Evolutionary conservation across 2,329 filamentous ascomycete species (phyloP).

Genomic region (Aspergillus tanneri): DNA sequence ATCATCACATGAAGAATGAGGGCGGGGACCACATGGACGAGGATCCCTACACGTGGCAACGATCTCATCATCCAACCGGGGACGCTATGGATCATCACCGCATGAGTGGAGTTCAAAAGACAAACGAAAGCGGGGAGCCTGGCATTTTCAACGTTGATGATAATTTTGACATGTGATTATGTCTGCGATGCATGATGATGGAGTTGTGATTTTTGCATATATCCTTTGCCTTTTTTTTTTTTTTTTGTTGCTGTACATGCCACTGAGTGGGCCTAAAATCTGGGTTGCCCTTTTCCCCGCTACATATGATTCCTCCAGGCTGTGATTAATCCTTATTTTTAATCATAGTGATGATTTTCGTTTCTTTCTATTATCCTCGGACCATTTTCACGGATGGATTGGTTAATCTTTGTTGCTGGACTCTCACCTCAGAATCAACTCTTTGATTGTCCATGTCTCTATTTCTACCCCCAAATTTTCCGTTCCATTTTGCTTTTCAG

Average conservation of each 20-base stretch:
- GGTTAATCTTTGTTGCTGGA: too few species aligned
- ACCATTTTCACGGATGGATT: too few species aligned
- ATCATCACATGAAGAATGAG: conserved; percentile 53
- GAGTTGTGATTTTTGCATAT: conserved; percentile 39
- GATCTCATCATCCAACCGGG: conserved; percentile 29
- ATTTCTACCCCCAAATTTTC: not conserved
- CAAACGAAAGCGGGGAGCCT: conserved; percentile 37
- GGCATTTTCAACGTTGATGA: conserved; percentile 47
- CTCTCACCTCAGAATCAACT: too few species aligned
- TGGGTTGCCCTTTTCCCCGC: conserved; percentile 12
- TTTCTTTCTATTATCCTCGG: not conserved
- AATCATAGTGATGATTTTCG: too few species aligned
- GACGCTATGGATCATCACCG: conserved; percentile 41
- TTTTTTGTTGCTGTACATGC: conserved; percentile 29
- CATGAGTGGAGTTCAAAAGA: conserved; percentile 47
- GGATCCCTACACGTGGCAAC: conserved; percentile 36
- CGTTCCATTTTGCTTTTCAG: not conserved
- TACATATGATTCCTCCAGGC: conserved; percentile 4
- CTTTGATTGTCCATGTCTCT: too few species aligned
- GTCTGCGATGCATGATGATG: conserved; percentile 38
- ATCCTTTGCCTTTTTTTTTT: conserved; percentile 21
- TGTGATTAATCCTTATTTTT: conserved; percentile 9
- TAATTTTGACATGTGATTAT: conserved; percentile 48
- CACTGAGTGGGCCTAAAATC: conserved; percentile 23
- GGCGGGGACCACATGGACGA: conserved; percentile 44